A percentile compares a stretch with the other conserved stretches of the same genome.
phyloP scores from a whole-genome alignment of 2,329 filamentous ascomycete genomes.

The Sphaerostilbella broomeana region DNA sequence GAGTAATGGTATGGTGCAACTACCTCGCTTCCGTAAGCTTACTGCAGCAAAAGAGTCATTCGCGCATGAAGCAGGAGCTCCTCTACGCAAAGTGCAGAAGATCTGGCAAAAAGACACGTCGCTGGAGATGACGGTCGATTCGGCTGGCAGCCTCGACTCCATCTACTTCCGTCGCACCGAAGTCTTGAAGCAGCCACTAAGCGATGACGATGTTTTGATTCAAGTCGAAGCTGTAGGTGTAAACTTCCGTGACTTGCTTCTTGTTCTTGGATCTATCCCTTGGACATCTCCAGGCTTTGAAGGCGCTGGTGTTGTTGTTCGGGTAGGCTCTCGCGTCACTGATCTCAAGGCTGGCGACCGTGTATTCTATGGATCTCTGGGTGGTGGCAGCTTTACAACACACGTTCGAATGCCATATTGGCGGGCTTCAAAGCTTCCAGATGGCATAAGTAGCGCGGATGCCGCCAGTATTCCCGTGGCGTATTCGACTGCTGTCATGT shows the following conservation, averaged over 20 bases:
- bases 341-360: constrained; percentile 22
- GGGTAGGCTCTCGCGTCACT: constrained; percentile 15
- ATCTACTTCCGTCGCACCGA: no score
- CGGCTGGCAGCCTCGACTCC: no score
- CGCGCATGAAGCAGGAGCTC: no score
- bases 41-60: no score
- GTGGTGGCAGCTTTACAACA: constrained; percentile 3
- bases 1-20: no score
- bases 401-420: constrained; percentile 2
- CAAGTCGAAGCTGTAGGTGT: constrained; percentile 20
- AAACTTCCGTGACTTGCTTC: constrained; percentile 21
- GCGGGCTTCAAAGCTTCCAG: constrained; percentile 13
- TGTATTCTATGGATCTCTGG: constrained; percentile 17
- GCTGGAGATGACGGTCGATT: no score
- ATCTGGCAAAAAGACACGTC: no score
- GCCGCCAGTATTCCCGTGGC: constrained; percentile 22
- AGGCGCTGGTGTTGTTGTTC: constrained; percentile 21
- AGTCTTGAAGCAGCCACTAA: no score
- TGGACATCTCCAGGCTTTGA: constrained; percentile 14
- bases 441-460: constrained; percentile 20
- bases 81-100: no score
- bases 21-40: no score
- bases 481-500: constrained; percentile 18
- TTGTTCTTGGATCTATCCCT: constrained; percentile 16
- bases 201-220: constrained; percentile 13